phyloP scores from a whole-genome alignment of 1,284 basidiomycete genomes.

The Malassezia psittaci region DNA sequence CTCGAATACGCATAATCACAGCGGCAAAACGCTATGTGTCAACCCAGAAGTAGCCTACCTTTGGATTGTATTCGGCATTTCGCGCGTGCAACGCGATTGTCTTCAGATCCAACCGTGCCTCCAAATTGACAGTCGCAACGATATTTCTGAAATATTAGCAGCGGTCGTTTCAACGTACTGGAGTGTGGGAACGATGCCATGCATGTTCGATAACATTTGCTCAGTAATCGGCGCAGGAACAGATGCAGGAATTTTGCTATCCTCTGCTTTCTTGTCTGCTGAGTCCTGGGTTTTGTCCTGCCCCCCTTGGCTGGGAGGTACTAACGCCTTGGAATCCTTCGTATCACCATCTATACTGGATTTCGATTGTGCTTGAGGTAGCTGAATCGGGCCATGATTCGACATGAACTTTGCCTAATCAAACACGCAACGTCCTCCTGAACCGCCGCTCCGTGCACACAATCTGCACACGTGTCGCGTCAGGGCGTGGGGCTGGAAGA shows the following conservation, averaged over 20 bases:
- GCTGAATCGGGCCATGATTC: slow-evolving; percentile 10
- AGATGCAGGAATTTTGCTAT: slow-evolving; percentile 10
- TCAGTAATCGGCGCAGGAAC: slow-evolving; percentile 19
- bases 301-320: slow-evolving; percentile 2
- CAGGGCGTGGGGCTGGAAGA: neutral
- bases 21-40: slow-evolving; percentile 85
- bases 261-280: slow-evolving; percentile 8
- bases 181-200: slow-evolving; percentile 49
- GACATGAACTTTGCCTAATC: slow-evolving; percentile 4
- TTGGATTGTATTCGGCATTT: slow-evolving; percentile 99
- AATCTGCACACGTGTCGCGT: neutral
- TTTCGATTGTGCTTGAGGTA: slow-evolving; percentile 15
- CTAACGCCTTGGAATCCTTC: slow-evolving; percentile 9
- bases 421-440: neutral
- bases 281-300: neutral
- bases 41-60: slow-evolving; percentile 54
- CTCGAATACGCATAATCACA: slow-evolving; percentile 99
- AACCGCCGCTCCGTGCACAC: neutral
- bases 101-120: slow-evolving; percentile 92
- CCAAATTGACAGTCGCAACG: slow-evolving; percentile 96
- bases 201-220: slow-evolving; percentile 40
- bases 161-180: slow-evolving; percentile 42
- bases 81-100: slow-evolving; percentile 95
- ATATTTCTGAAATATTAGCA: slow-evolving; percentile 60
- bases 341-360: neutral